These are phyloP conservation scores for Microcyclospora pomicola DNA, from an alignment of 2,329 filamentous ascomycete species.

Conservation along the genomic window DNA sequence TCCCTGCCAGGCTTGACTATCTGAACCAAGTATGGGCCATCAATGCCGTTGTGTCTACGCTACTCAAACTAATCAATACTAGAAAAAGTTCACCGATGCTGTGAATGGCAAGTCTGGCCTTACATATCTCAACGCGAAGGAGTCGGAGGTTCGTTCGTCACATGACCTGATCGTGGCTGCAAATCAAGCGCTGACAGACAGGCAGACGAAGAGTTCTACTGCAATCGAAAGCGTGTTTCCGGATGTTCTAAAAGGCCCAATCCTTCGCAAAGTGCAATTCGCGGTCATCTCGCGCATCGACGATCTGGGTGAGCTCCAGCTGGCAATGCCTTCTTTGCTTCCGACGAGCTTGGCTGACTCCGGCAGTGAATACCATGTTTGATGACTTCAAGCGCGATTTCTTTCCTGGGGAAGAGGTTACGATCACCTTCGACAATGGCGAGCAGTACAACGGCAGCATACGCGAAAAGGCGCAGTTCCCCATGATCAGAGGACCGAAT, in stretches of 20 bases:
- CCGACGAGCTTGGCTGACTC: slow-evolving; percentile 3
- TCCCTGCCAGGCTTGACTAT: slow-evolving; percentile 60
- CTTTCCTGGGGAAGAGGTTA: slow-evolving; percentile 76
- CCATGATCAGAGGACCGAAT: slow-evolving; percentile 45
- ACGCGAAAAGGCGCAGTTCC: slow-evolving; percentile 71
- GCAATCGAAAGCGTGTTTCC: slow-evolving; percentile 89
- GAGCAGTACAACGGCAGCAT: slow-evolving; percentile 52
- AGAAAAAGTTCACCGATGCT: slow-evolving; percentile 87
- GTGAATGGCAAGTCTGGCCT: slow-evolving; percentile 87
- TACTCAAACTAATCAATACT: slow-evolving; percentile 9
- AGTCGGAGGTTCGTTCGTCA: slow-evolving; percentile 21
- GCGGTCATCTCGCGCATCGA: slow-evolving; percentile 82
- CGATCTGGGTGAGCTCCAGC: slow-evolving; percentile 45
- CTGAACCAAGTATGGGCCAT: slow-evolving; percentile 63
- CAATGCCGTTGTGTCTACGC: not conserved
- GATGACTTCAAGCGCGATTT: slow-evolving; percentile 68
- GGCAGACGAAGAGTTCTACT: slow-evolving; percentile 50
- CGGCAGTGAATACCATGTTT: slow-evolving; percentile 42
- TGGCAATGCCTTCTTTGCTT: not conserved
- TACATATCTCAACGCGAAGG: slow-evolving; percentile 79
- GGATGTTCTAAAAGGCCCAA: slow-evolving; percentile 77
- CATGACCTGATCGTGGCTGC: slow-evolving; percentile 3
- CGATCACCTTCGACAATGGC: slow-evolving; percentile 54
- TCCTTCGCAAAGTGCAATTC: slow-evolving; percentile 83
- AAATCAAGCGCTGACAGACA: not conserved